Evolutionary conservation across 2,329 filamentous ascomycete species (phyloP).

Genomic region (Exophiala spinifera): DNA sequence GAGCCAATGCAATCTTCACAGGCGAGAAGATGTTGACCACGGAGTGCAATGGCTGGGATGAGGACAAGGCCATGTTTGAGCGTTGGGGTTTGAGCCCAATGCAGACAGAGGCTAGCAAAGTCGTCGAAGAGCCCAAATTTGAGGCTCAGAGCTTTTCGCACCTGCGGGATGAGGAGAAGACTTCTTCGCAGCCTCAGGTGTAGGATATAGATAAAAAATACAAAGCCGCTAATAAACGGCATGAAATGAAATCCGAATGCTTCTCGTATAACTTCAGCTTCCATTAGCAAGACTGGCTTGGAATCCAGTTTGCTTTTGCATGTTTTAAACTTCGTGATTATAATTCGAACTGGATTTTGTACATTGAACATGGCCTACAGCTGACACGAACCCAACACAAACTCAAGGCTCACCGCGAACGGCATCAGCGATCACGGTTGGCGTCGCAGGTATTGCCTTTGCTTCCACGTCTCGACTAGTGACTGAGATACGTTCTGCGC

Average conservation of each 20-base stretch:
- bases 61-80: slow-evolving; percentile 79
- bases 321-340: not conserved
- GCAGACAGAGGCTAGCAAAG: slow-evolving; percentile 42
- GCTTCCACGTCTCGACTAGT: slow-evolving; percentile 34
- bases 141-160: slow-evolving; percentile 26
- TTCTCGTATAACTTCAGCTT: no score
- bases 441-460: no score
- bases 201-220: slow-evolving; percentile 10
- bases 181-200: slow-evolving; percentile 4
- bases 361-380: no score
- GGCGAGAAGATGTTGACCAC: slow-evolving; percentile 96
- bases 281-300: no score
- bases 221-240: not conserved
- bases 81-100: slow-evolving; percentile 80
- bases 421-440: not conserved
- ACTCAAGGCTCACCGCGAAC: not conserved
- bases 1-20: slow-evolving; percentile 91
- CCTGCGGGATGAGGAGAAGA: slow-evolving; percentile 10
- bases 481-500: slow-evolving; percentile 52
- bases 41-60: slow-evolving; percentile 85
- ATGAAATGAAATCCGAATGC: no score
- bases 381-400: no score
- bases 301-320: not conserved
- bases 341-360: not conserved
- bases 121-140: slow-evolving; percentile 29